Conservation (phyloP, 2,329 filamentous ascomycete species). For the Talaromyces sp. region DNA sequence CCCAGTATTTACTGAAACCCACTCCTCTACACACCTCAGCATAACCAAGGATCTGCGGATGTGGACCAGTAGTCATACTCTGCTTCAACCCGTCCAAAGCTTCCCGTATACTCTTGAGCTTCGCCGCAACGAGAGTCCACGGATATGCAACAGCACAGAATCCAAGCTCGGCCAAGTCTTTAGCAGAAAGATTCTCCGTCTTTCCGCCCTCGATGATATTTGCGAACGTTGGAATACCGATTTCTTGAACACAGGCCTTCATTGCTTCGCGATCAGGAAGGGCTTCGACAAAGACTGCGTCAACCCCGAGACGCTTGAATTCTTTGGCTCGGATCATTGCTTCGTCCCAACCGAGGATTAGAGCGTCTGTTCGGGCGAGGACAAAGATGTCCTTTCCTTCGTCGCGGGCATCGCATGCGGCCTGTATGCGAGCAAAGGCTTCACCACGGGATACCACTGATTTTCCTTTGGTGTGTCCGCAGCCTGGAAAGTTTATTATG, state of each 20-base stretch:
- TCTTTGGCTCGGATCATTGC: constrained; percentile 37
- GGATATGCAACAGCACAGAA: constrained; percentile 26
- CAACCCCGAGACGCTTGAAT: constrained; percentile 39
- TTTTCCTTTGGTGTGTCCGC: constrained; percentile 41
- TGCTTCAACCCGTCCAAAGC: constrained; percentile 38
- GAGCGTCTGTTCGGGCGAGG: constrained; percentile 33
- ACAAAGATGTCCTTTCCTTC: constrained; percentile 31
- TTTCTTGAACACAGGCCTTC: constrained; percentile 31
- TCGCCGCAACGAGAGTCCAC: constrained; percentile 17
- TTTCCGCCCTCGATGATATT: constrained; percentile 47
- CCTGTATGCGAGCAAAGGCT: constrained; percentile 25
- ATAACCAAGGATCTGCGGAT: constrained; percentile 44
- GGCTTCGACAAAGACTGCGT: constrained; percentile 43
- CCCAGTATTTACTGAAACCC: constrained; percentile 47
- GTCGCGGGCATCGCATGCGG: constrained; percentile 28
- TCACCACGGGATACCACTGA: constrained; percentile 25
- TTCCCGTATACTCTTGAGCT: constrained; percentile 22
- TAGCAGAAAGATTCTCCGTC: constrained; percentile 37
- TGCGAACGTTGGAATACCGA: constrained; percentile 39
- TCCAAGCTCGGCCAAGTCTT: constrained; percentile 39
- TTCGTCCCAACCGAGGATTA: constrained; percentile 34
- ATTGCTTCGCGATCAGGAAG: constrained; percentile 39
- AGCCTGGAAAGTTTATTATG: constrained; percentile 27
- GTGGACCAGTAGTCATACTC: constrained; percentile 41
- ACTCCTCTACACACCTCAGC: constrained; percentile 46